Evolutionary conservation across 495 filamentous ascomycete species (phyloP).

Genomic region (Thozetella sp.): DNA sequence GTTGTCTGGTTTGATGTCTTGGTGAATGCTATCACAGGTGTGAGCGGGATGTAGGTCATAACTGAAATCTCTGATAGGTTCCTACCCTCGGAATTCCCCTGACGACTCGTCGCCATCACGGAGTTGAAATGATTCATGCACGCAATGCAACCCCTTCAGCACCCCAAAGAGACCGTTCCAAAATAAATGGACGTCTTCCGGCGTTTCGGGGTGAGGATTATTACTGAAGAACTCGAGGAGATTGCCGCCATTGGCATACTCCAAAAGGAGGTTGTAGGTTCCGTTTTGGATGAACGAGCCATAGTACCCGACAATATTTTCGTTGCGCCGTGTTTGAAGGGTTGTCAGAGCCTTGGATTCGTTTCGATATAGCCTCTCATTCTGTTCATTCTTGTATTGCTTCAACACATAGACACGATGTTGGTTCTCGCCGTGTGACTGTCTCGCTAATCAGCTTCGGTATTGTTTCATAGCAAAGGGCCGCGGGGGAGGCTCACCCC

Average conservation of each 20-base stretch:
- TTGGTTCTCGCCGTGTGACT: background rate
- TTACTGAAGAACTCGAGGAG: constrained; percentile 34
- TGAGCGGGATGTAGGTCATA: background rate
- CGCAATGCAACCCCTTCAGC: constrained; percentile 27
- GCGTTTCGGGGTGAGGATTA: constrained; percentile 13
- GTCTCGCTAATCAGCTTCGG: background rate
- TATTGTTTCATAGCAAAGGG: background rate
- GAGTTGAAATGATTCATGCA: constrained; percentile 27
- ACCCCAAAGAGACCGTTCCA: constrained; percentile 38
- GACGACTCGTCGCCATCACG: background rate
- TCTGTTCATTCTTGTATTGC: constrained; percentile 27
- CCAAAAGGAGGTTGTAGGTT: constrained; percentile 41
- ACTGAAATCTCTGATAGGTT: background rate
- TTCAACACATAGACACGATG: constrained; percentile 33
- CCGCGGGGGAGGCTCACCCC: background rate
- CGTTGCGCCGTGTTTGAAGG: constrained; percentile 21
- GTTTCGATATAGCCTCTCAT: constrained; percentile 25
- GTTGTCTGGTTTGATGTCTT: constrained; percentile 39
- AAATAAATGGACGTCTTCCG: constrained; percentile 32
- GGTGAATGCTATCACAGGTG: constrained; percentile 19
- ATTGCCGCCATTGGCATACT: constrained; percentile 41
- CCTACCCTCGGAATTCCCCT: background rate
- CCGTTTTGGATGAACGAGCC: constrained; percentile 35
- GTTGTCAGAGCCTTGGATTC: constrained; percentile 33
- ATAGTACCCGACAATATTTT: constrained; percentile 36